These are phyloP conservation scores for Blepharisma undulans DNA, from an alignment of 169 alveolate genomes.

Conservation along the genomic window DNA sequence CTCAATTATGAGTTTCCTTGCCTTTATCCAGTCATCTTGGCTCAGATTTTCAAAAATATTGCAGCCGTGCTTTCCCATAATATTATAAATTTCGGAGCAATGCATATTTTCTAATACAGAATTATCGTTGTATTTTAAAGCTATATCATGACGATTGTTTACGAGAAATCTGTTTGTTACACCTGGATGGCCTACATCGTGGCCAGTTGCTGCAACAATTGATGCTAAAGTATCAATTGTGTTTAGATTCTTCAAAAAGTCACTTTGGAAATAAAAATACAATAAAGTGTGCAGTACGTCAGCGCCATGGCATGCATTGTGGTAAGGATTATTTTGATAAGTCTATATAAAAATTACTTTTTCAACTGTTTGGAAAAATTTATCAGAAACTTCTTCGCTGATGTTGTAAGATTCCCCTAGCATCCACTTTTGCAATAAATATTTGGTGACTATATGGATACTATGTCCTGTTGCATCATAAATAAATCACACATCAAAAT, in stretches of 20 bases:
- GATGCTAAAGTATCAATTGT: conserved; percentile 46
- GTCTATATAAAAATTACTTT: not conserved
- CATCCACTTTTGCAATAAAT: not conserved
- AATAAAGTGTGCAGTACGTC: conserved; percentile 48
- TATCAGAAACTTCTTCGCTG: not conserved
- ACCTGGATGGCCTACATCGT: conserved; percentile 84
- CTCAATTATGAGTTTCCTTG: conserved; percentile 86
- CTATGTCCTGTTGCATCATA: conserved; percentile 7
- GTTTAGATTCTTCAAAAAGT: conserved; percentile 2
- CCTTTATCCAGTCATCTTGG: conserved; percentile 56
- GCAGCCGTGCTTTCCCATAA: conserved; percentile 62
- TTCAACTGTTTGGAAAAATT: not conserved
- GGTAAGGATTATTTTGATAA: conserved; percentile 37
- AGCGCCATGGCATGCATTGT: conserved; percentile 51
- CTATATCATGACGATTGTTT: conserved; percentile 18
- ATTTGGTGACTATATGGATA: not conserved
- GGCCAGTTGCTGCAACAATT: conserved; percentile 90
- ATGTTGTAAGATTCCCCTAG: not conserved
- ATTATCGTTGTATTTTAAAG: conserved; percentile 89
- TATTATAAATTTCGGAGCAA: conserved; percentile 87
- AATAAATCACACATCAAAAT: conserved; percentile 26
- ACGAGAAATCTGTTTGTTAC: conserved; percentile 47
- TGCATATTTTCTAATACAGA: conserved; percentile 93
- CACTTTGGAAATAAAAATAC: conserved; percentile 12
- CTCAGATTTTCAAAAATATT: conserved; percentile 63